Evolutionary conservation across 1,284 basidiomycete genomes (phyloP).

Genomic region (Amylostereum areolatum): DNA sequence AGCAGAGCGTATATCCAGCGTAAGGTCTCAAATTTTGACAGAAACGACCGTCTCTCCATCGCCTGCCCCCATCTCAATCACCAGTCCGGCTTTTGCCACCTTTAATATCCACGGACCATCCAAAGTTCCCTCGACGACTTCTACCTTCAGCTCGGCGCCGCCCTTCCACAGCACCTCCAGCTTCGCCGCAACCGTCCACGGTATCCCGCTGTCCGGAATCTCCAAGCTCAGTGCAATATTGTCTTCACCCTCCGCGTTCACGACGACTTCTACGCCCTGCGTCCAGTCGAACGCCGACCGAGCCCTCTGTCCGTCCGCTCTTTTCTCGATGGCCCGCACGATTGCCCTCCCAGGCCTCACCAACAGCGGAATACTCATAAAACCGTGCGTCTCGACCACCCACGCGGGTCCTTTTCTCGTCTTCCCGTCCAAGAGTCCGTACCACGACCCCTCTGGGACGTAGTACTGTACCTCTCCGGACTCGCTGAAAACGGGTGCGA

Average conservation of each 20-base stretch:
- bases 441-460: slow-evolving; percentile 62
- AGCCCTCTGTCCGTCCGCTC: neutral
- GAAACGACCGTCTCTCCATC: neutral
- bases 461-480: slow-evolving; percentile 61
- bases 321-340: slow-evolving; percentile 43
- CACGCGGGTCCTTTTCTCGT: slow-evolving; percentile 45
- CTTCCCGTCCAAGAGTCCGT: slow-evolving; percentile 49
- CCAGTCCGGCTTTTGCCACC: neutral
- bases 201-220: neutral
- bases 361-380: slow-evolving; percentile 63
- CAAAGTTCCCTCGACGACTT: neutral
- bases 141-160: neutral
- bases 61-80: neutral
- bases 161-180: neutral
- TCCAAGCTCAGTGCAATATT: neutral
- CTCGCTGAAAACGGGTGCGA: slow-evolving; percentile 65
- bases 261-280: neutral
- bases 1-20: no score
- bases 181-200: neutral
- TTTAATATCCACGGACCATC: neutral
- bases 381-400: slow-evolving; percentile 49
- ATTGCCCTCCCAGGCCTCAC: slow-evolving; percentile 53
- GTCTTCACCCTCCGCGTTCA: neutral
- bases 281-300: neutral
- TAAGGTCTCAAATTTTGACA: no score